Evolutionary conservation across 1,139 yeast genomes (phyloP), one percentile per base, ranked within the genome.

Genomic region (Yamadazyma siamensis): DNA sequence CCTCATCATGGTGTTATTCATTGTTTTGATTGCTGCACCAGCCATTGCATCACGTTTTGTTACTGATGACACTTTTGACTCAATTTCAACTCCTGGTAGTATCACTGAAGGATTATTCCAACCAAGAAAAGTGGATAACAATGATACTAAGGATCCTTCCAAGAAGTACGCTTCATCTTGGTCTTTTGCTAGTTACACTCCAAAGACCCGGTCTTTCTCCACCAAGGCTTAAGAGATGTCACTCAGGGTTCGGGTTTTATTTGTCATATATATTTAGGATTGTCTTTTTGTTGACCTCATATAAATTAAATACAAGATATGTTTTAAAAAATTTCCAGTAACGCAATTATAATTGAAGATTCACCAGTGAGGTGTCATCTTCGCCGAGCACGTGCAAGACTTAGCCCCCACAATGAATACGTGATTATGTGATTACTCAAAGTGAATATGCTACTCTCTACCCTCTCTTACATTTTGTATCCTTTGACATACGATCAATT

Each of bases 11-110:
- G 54, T 78, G 26, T 52, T 86, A 44, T 87, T 88, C 53, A 77
- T 81, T 46, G 80, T 76, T 30, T 63, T 89, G 55, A 80, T 94
- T 57, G 85, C 80, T 47, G 98, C 94, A 22, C 99, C 99, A 43
- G 96, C 96, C 21, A 82, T 77, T 45, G 94, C 84, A 21, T 71
- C 81, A 22, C 43, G 49, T 21, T 52, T 50, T 30, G 47, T 59
- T 27, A 48, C 66, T 16, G 56, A 67, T 34, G 47, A 49, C 41
- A 38, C 56, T 33, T 60, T 56, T 32, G 60, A 55, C 26, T 31
- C 47, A 25, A 41, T 62, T 33, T 52, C 74, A 13, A 17, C 15
- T 7, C 25, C 26, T 14, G 35, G 35, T 13, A 69, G 74, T 47
- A 69, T 77, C 41, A 75, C 80, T 43, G 60, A 67, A 32, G 95